These are phyloP conservation scores for Ottelia alismoides DNA, from an alignment of 106 monocot genomes.

Conservation along the genomic window DNA sequence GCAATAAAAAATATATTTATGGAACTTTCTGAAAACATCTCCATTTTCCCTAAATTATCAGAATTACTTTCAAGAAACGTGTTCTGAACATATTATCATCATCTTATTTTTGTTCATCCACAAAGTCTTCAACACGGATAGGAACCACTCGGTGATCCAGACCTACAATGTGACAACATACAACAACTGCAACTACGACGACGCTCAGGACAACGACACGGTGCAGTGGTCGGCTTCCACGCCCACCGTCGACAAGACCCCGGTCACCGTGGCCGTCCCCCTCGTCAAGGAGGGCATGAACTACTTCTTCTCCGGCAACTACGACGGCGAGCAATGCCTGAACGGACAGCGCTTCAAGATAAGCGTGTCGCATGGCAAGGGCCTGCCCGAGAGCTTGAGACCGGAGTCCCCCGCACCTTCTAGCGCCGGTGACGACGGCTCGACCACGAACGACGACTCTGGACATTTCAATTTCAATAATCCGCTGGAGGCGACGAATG, in stretches of 20 bases:
- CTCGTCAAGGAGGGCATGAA: slow-evolving; percentile 57
- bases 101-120: no score
- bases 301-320: slow-evolving; percentile 88
- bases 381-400: slow-evolving; percentile 51
- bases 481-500: slow-evolving; percentile 18
- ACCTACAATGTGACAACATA: slow-evolving; percentile 74
- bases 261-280: slow-evolving; percentile 54
- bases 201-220: slow-evolving; percentile 50
- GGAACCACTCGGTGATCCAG: slow-evolving; percentile 86
- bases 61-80: no score
- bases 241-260: slow-evolving; percentile 15
- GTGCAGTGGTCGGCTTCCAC: slow-evolving; percentile 52
- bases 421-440: slow-evolving; percentile 6
- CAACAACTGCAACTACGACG: slow-evolving; percentile 48
- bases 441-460: slow-evolving; percentile 31
- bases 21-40: no score
- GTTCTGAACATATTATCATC: no score
- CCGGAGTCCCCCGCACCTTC: slow-evolving; percentile 16
- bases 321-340: slow-evolving; percentile 86
- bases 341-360: slow-evolving; percentile 72
- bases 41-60: no score
- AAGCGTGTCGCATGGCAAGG: slow-evolving; percentile 60
- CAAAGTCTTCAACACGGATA: slow-evolving; percentile 98
- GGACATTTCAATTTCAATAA: slow-evolving; percentile 42
- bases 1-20: no score